These are phyloP conservation scores for Arxiozyma bovina DNA, from an alignment of 1,139 yeast genomes.

Conservation along the genomic window DNA sequence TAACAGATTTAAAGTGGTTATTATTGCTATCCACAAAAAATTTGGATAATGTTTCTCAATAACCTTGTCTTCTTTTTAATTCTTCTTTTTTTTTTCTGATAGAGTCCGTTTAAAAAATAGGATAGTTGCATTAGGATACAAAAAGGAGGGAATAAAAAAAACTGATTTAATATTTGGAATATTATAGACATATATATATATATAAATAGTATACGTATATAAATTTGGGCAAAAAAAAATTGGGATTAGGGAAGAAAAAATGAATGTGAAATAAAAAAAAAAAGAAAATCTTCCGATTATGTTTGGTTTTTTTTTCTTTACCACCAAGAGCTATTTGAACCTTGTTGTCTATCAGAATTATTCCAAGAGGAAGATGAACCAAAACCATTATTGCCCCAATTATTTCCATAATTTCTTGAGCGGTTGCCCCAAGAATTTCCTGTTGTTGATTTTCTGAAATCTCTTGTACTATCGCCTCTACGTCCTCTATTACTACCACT, in stretches of 20 bases:
- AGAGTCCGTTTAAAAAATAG: no score
- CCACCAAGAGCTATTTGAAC: slow-evolving; percentile 3
- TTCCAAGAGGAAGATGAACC: neutral
- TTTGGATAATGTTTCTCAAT: slow-evolving; percentile 1
- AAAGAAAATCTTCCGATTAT: no score
- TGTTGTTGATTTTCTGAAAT: slow-evolving; percentile 2
- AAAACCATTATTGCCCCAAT: neutral
- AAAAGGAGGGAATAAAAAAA: no score
- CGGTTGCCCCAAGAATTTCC: slow-evolving; percentile 3
- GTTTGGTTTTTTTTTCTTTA: neutral
- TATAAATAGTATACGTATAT: no score
- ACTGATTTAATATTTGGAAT: neutral
- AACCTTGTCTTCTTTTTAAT: neutral
- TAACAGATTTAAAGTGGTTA: slow-evolving; percentile 49
- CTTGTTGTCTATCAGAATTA: slow-evolving; percentile 2
- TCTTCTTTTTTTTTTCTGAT: no score
- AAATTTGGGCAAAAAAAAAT: neutral
- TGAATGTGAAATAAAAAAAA: neutral
- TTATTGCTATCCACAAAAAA: slow-evolving; percentile 32
- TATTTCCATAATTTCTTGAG: neutral
- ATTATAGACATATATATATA: neutral
- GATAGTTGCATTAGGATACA: no score
- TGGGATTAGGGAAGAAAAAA: neutral
- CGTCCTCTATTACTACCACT: slow-evolving; percentile 4
- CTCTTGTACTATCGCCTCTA: slow-evolving; percentile 3